Conservation (phyloP, 1,284 basidiomycete genomes). For the Waitea zeae region DNA sequence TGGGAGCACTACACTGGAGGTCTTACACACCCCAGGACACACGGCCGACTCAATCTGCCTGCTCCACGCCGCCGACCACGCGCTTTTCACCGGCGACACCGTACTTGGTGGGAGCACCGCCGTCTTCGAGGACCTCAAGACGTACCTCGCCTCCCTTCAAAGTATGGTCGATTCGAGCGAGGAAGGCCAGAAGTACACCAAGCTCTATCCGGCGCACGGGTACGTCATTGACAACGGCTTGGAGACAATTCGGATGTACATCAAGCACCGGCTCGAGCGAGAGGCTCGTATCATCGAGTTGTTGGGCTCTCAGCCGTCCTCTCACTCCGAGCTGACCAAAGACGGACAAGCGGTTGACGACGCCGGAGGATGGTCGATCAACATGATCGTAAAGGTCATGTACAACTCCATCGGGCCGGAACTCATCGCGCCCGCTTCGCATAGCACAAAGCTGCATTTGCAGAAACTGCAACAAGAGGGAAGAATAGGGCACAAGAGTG, state of each 20-base stretch:
- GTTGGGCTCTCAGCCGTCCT: slow-evolving; percentile 19
- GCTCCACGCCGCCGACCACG: slow-evolving; percentile 40
- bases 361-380: slow-evolving; percentile 52
- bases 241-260: slow-evolving; percentile 52
- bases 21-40: slow-evolving; percentile 84
- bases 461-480: slow-evolving; percentile 57
- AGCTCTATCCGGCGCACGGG: slow-evolving; percentile 81
- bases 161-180: too few species aligned
- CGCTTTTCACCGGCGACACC: slow-evolving; percentile 80
- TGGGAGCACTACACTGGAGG: slow-evolving; percentile 23
- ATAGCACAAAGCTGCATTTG: slow-evolving; percentile 57
- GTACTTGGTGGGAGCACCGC: slow-evolving; percentile 85
- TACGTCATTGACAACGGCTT: slow-evolving; percentile 48
- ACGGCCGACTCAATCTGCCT: slow-evolving; percentile 77
- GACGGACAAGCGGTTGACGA: too few species aligned
- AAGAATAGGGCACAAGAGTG: slow-evolving; percentile 26
- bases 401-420: slow-evolving; percentile 57
- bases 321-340: slow-evolving; percentile 12
- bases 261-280: slow-evolving; percentile 67
- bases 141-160: slow-evolving; percentile 58
- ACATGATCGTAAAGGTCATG: slow-evolving; percentile 44
- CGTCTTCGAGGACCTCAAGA: slow-evolving; percentile 73
- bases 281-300: slow-evolving; percentile 65
- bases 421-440: slow-evolving; percentile 59
- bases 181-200: slow-evolving; percentile 18